These are phyloP conservation scores for Fusarium napiforme DNA, from an alignment of 2,329 filamentous ascomycete genomes.

Conservation along the genomic window DNA sequence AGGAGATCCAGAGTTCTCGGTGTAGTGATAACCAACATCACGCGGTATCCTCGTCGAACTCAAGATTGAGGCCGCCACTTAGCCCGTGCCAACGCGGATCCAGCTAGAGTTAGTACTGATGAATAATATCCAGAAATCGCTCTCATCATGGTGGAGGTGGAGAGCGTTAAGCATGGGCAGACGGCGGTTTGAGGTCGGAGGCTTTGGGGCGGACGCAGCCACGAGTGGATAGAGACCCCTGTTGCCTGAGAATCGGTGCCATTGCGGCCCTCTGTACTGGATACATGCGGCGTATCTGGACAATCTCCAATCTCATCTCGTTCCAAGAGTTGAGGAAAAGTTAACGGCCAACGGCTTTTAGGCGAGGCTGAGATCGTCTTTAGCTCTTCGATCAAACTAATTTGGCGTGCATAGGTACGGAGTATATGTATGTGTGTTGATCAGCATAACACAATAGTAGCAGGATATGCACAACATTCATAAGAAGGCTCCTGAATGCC, in stretches of 20 bases:
- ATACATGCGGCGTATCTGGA: constrained; percentile 25
- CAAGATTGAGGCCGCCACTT: constrained; percentile 44
- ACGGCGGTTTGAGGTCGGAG: constrained; percentile 45
- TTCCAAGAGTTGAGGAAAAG: constrained; percentile 1
- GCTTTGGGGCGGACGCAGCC: constrained; percentile 44
- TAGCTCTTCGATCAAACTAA: constrained; percentile 22
- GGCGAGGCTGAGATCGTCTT: constrained; percentile 44
- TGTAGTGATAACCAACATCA: constrained; percentile 30
- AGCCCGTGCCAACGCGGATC: constrained; percentile 37
- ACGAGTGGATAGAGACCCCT: constrained; percentile 40
- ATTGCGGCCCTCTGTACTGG: constrained; percentile 36
- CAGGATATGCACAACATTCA: constrained; percentile 41
- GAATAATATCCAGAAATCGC: constrained; percentile 29
- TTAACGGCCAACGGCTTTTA: constrained; percentile 22
- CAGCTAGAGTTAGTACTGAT: constrained; percentile 35
- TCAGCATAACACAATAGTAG: constrained; percentile 16
- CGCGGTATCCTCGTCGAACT: constrained; percentile 37
- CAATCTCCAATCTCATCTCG: constrained; percentile 2
- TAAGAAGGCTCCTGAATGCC: constrained; percentile 5
- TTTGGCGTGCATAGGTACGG: constrained; percentile 14
- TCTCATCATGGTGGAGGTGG: constrained; percentile 35
- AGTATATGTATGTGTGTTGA: constrained; percentile 22
- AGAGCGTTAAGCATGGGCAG: constrained; percentile 40
- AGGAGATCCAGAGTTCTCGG: constrained; percentile 4
- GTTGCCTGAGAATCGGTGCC: constrained; percentile 16